Conservation (phyloP, 2,329 filamentous ascomycete species). For the Xylariaceae sp. region DNA sequence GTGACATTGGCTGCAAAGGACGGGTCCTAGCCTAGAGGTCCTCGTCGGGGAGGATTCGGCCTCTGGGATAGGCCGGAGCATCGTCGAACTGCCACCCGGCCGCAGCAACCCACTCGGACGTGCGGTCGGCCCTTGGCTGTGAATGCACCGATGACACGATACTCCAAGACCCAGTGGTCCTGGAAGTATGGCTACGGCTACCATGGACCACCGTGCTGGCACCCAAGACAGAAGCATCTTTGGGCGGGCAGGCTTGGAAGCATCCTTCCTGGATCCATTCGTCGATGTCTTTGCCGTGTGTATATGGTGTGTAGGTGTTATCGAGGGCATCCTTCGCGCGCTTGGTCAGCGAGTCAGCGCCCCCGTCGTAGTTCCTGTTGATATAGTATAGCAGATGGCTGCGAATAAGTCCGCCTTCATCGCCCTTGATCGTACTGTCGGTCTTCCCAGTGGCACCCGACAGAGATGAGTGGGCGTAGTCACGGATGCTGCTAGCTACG, state of each 20-base stretch:
- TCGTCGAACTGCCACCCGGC: slow-evolving; percentile 10
- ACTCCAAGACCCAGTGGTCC: slow-evolving; percentile 9
- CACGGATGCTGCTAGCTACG: neutral
- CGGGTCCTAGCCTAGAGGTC: slow-evolving; percentile 4
- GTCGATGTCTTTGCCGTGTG: slow-evolving; percentile 9
- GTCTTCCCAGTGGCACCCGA: neutral
- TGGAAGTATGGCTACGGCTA: slow-evolving; percentile 8
- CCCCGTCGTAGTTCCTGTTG: slow-evolving; percentile 9
- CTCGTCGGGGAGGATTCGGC: slow-evolving; percentile 13
- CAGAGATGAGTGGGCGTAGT: neutral
- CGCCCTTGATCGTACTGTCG: slow-evolving; percentile 8
- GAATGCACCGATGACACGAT: slow-evolving; percentile 2
- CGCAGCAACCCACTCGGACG: slow-evolving; percentile 7
- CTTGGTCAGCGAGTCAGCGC: slow-evolving; percentile 11
- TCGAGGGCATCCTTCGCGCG: slow-evolving; percentile 15
- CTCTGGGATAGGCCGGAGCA: slow-evolving; percentile 5
- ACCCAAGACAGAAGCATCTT: slow-evolving; percentile 2
- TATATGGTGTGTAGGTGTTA: slow-evolving; percentile 1
- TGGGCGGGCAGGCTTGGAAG: neutral
- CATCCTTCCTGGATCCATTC: slow-evolving; percentile 13
- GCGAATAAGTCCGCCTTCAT: slow-evolving; percentile 1
- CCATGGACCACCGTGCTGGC: slow-evolving; percentile 6
- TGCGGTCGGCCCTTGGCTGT: slow-evolving; percentile 1
- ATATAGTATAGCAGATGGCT: slow-evolving; percentile 5
- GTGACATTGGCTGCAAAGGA: neutral